phyloP scores from a whole-genome alignment of 2,329 filamentous ascomycete species.

The Aspergillus fischeri region DNA sequence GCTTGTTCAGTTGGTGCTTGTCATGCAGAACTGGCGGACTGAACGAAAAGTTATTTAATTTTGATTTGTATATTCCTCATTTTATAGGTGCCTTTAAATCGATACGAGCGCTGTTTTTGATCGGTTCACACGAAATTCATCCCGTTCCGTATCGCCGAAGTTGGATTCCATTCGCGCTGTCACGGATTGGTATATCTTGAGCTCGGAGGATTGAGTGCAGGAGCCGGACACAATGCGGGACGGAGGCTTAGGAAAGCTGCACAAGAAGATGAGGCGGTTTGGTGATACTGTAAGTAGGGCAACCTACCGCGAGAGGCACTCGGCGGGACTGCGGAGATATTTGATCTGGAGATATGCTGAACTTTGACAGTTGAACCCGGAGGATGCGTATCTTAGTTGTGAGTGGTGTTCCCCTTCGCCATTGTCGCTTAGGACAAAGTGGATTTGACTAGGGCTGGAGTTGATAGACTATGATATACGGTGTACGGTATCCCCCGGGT shows the following conservation, averaged over 20 bases:
- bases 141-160: not conserved
- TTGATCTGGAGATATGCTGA: constrained; percentile 14
- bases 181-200: not conserved
- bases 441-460: constrained; percentile 12
- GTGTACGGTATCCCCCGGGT: constrained; percentile 45
- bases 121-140: not conserved
- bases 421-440: not conserved
- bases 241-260: constrained; percentile 27
- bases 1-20: not conserved
- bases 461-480: constrained; percentile 59
- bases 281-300: constrained; percentile 32
- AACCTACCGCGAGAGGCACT: no score
- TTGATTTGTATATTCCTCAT: not conserved
- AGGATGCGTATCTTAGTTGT: constrained; percentile 69
- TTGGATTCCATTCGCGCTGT: not conserved
- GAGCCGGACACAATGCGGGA: constrained; percentile 19
- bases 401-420: constrained; percentile 36
- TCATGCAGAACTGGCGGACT: not conserved
- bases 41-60: not conserved
- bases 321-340: not conserved
- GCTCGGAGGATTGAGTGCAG: not conserved
- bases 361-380: constrained; percentile 48
- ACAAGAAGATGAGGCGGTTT: constrained; percentile 35
- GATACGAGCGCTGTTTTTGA: not conserved
- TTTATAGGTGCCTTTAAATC: not conserved